Conservation (phyloP, 306 rosid genomes). For the Abrus precatorius region DNA sequence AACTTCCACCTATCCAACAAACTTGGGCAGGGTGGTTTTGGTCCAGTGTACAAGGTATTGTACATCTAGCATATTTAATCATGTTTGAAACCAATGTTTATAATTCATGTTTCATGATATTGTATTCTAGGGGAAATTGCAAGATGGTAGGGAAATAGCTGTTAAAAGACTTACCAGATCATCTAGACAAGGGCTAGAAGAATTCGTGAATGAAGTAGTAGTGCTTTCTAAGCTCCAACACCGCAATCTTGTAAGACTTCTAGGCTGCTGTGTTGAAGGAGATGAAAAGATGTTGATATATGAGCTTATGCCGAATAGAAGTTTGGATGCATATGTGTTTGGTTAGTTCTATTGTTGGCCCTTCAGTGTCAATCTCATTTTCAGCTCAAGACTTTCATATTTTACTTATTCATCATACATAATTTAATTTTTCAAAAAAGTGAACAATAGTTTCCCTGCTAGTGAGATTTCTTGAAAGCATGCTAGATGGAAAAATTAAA, state of each 20-base stretch:
- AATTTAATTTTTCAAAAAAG: background rate
- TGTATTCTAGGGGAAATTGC: conserved; percentile 13
- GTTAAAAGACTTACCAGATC: conserved; percentile 44
- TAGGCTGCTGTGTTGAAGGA: conserved; percentile 48
- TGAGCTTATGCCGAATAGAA: conserved; percentile 58
- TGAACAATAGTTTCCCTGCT: background rate
- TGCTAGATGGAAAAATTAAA: no score
- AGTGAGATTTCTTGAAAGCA: background rate
- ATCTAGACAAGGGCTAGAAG: conserved; percentile 48
- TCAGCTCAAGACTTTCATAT: background rate
- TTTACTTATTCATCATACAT: background rate
- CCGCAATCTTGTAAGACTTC: conserved; percentile 52
- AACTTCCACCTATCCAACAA: conserved; percentile 41
- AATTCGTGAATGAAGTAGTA: conserved; percentile 44
- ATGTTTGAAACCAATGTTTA: background rate
- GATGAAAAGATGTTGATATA: conserved; percentile 55
- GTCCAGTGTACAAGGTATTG: conserved; percentile 48
- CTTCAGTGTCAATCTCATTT: background rate
- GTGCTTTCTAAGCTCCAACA: conserved; percentile 48
- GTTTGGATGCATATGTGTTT: conserved; percentile 44
- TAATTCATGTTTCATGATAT: background rate
- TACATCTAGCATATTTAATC: background rate
- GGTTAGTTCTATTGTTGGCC: conserved; percentile 40
- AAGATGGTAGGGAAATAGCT: conserved; percentile 36
- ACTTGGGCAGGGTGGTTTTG: conserved; percentile 47